Evolutionary conservation across 176 grass and related monocot species (phyloP), one percentile per base, ranked within the genome.

Genomic region (Dactylis glomerata): DNA sequence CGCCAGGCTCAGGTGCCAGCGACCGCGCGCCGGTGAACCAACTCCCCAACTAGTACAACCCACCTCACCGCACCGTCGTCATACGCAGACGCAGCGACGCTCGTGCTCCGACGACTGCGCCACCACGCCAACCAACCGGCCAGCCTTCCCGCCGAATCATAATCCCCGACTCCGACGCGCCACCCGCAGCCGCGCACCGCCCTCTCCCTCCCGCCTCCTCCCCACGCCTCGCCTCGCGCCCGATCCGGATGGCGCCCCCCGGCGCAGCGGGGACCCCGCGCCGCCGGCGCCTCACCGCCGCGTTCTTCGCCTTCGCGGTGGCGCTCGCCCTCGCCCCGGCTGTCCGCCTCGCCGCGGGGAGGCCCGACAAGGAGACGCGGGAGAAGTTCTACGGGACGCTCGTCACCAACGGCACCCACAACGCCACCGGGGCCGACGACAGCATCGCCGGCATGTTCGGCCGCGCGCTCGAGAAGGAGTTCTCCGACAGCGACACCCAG

Each of bases 371-470:
- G 86, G 97, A 94, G 88, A 99, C 77, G 65, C 89, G 89, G 73
- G 93, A 99, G 77, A 99, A 92, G 83, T 99, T 99, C 78, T 96
- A 99, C 82, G 93, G 97, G 15, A 81, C 50, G 10, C 93, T 99
- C 45, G 86, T 92, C 20, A 81, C 80, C 88, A 89, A 89, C 80
- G 71, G 89, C 34, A 83, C 90, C 4, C 84, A 26, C 50, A 99
- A 87, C 83, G 82, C 72, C 79, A 15, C 93, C 44, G 93, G 86
- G 49, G 93, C 94, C 5, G 93, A 80, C 62, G 88, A 77, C 62
- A 99, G 97, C 90, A 94, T 99, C 86, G 97, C 97, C 54, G 97
- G 92, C 12, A 99, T 99, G 70, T 99, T 99, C 86, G 97, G 89
- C 76, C 92, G 93, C 85, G 93, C 96, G 78, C 97, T 99, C 64